Base-by-base conservation (phyloP, 169 alveolate species). In the Plasmodium gallinaceum region DNA sequence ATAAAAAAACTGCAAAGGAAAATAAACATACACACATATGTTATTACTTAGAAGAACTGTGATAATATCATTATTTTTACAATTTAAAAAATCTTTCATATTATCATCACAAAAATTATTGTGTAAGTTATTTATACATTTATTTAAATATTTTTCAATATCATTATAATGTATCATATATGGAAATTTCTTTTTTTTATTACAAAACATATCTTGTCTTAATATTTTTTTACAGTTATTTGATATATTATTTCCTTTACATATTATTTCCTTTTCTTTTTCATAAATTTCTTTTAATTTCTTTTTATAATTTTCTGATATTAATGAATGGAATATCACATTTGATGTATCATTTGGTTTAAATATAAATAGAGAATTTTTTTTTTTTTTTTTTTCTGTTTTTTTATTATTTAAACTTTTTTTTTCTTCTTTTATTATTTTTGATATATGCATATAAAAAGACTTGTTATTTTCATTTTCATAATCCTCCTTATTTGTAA, bases 1-100 rank as follows among this genome's bases (percentile, higher is more conserved):
- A 72, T 83, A 83, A 83, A 66, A 57, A 83, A 83, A 83, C 26
- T 83, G 91, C 18, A 83, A 45, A 32, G 91, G 91, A 45, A 83
- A 83, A 69, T 66, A 83, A 52, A 83, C 54, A 45, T 68, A 66
- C 26, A 83, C 91, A 16, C 71, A 54, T 52, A 48, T 45, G 45
- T 54, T 54, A 18, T 83, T 83, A 57, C 68, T 83, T 58, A 83
- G 39, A 9, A 26, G 14, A 18, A 83, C 22, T 4, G 20, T 46
- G 2, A 83, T 10, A 5, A 54, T 46, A 51, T 83, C 85, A 42
- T 83, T 39, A 57, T 83, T 83, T 20, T 83, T 83, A 37, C 78
- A 57, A 83, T 68, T 66, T 60, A 83, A 18, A 68, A 68, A 54
- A 42, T 51, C 46, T 26, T 52, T 43, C 39, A 83, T 37, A 65